phyloP scores from a whole-genome alignment of 352 stramenopile genomes.

The Thalassiosira delicatula region DNA sequence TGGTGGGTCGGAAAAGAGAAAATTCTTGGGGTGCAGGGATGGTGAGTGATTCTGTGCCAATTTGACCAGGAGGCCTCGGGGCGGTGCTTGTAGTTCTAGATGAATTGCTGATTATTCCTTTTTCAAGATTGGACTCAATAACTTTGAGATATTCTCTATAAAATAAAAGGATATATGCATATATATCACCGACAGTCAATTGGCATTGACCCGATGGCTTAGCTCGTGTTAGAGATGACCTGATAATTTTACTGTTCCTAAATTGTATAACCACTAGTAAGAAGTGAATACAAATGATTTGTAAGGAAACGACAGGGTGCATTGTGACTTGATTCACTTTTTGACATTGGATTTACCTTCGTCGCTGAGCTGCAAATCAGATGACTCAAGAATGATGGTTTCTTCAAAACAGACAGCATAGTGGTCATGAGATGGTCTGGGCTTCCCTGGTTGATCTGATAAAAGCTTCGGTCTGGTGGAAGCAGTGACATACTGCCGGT shows the following conservation, averaged over 20 bases:
- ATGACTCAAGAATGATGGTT: constrained; percentile 56
- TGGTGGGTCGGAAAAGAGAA: constrained; percentile 55
- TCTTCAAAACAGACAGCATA: constrained; percentile 65
- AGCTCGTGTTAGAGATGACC: constrained; percentile 19
- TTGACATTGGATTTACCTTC: too few species aligned
- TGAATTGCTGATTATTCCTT: constrained; percentile 29
- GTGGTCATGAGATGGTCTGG: constrained; percentile 26
- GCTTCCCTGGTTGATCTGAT: constrained; percentile 42
- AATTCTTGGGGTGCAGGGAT: constrained; percentile 58
- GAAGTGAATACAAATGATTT: background rate
- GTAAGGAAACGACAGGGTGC: background rate
- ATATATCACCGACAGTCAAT: constrained; percentile 61
- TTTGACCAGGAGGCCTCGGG: constrained; percentile 5
- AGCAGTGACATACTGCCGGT: constrained; percentile 42
- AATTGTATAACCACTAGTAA: constrained; percentile 54
- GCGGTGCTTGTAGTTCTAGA: background rate
- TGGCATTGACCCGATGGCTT: constrained; percentile 50
- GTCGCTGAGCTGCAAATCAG: constrained; percentile 64
- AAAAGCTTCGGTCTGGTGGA: constrained; percentile 59
- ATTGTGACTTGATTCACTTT: constrained; percentile 1
- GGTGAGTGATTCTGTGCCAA: constrained; percentile 20
- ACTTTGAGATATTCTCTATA: constrained; percentile 42
- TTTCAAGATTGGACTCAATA: constrained; percentile 43
- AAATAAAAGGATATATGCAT: constrained; percentile 50
- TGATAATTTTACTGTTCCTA: constrained; percentile 45